A percentile compares a stretch with the other conserved stretches of the same genome.
These are phyloP conservation scores for Aquilaria agallochum DNA, from an alignment of 441 rosid genomes.

Conservation along the genomic window DNA sequence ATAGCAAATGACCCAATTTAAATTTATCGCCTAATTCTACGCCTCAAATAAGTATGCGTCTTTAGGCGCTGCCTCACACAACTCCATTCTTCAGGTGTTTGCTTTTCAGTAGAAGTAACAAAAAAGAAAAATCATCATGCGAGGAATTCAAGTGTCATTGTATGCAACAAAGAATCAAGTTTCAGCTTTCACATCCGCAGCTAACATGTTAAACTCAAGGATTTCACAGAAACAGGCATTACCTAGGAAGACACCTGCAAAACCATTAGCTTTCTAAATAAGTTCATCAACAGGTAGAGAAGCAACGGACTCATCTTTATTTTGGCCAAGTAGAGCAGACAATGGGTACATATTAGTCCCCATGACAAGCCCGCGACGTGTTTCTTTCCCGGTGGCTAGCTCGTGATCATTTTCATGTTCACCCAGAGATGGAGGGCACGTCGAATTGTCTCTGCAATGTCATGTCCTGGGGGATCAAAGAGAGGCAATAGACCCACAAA, in stretches of 20 bases:
- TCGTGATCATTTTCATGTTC: constrained; percentile 80
- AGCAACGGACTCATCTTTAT: constrained; percentile 36
- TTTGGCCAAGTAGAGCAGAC: constrained; percentile 57
- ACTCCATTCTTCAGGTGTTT: too few relatives aligned
- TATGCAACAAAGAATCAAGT: background rate
- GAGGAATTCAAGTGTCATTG: background rate
- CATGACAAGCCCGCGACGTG: constrained; percentile 76
- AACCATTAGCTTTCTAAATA: constrained; percentile 76
- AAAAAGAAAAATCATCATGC: too few relatives aligned
- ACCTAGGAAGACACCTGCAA: constrained; percentile 82
- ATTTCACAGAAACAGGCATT: background rate
- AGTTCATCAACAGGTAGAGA: constrained; percentile 54
- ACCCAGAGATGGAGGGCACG: constrained; percentile 71
- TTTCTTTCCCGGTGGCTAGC: constrained; percentile 69
- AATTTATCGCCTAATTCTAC: too few relatives aligned
- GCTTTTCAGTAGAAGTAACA: too few relatives aligned
- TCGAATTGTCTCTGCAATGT: constrained; percentile 71
- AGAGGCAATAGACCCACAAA: constrained; percentile 68
- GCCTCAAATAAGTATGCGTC: too few relatives aligned
- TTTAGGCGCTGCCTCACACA: too few relatives aligned
- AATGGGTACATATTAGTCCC: constrained; percentile 79
- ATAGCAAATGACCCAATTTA: too few relatives aligned
- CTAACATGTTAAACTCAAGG: too few relatives aligned
- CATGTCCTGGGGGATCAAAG: constrained; percentile 79
- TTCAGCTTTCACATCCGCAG: too few relatives aligned